Evolutionary conservation across 2,329 filamentous ascomycete genomes (phyloP).

Genomic region (Ophiostoma angusticollis): DNA sequence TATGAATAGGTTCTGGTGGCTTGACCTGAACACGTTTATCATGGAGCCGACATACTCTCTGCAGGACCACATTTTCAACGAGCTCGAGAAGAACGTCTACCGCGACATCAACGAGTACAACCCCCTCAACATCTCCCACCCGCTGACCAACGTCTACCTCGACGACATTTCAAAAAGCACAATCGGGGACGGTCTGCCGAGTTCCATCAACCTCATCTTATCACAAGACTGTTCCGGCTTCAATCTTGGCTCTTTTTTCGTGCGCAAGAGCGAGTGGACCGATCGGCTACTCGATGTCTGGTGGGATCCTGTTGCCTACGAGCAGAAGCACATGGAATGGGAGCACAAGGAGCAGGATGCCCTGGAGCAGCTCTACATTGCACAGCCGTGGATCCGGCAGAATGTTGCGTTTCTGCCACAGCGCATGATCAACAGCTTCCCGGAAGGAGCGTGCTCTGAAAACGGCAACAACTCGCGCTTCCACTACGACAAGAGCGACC

Average conservation of each 20-base stretch:
- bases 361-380: slow-evolving; percentile 78
- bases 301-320: slow-evolving; percentile 97
- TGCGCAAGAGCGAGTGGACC: slow-evolving; percentile 75
- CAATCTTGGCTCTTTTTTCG: slow-evolving; percentile 92
- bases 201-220: slow-evolving; percentile 77
- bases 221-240: slow-evolving; percentile 93
- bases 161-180: slow-evolving; percentile 60
- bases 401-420: slow-evolving; percentile 84
- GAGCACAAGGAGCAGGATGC: slow-evolving; percentile 98
- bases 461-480: slow-evolving; percentile 61
- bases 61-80: slow-evolving; percentile 79
- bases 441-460: slow-evolving; percentile 74
- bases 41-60: slow-evolving; percentile 93
- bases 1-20: slow-evolving; percentile 90
- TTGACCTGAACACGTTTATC: slow-evolving; percentile 93
- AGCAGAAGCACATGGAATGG: slow-evolving; percentile 98
- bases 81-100: slow-evolving; percentile 62
- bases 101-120: slow-evolving; percentile 96
- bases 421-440: slow-evolving; percentile 89
- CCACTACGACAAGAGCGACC: slow-evolving; percentile 75
- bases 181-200: slow-evolving; percentile 60
- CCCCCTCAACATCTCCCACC: slow-evolving; percentile 84
- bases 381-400: slow-evolving; percentile 84
- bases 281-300: slow-evolving; percentile 87
- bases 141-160: slow-evolving; percentile 59